phyloP scores from a whole-genome alignment of 1,139 yeast species.

The Scheffersomyces titani region DNA sequence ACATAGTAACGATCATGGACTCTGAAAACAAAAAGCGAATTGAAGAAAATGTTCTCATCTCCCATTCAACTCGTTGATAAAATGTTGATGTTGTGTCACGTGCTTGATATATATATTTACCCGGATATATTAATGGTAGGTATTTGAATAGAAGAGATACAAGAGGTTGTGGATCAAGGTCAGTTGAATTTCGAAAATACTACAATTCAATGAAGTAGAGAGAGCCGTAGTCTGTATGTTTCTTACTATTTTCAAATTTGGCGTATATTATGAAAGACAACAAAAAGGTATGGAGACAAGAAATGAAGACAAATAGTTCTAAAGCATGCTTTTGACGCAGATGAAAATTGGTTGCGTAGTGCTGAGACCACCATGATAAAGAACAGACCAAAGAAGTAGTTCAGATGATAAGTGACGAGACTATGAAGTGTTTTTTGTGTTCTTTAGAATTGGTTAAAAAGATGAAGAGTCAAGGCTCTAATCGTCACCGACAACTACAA shows the following conservation, averaged over 20 bases:
- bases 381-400: not conserved
- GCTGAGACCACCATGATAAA: not conserved
- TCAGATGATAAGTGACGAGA: not conserved
- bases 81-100: not conserved
- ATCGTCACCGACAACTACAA: not conserved
- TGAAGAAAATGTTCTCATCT: not conserved
- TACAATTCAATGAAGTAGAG: not conserved
- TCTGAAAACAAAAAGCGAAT: not conserved
- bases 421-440: not conserved
- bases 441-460: not conserved
- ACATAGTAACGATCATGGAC: not conserved
- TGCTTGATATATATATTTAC: slow-evolving; percentile 2
- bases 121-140: slow-evolving; percentile 6
- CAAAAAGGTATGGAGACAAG: slow-evolving; percentile 1
- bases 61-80: slow-evolving; percentile 1
- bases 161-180: not conserved
- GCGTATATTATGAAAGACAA: not conserved
- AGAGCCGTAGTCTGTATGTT: not conserved
- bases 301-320: not conserved
- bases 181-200: not conserved
- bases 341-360: not conserved
- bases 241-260: not conserved
- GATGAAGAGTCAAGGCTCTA: not conserved
- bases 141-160: not conserved
- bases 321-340: not conserved